Evolutionary conservation across 345 rosid genomes (phyloP).

Genomic region (Eucalyptus melliodora): DNA sequence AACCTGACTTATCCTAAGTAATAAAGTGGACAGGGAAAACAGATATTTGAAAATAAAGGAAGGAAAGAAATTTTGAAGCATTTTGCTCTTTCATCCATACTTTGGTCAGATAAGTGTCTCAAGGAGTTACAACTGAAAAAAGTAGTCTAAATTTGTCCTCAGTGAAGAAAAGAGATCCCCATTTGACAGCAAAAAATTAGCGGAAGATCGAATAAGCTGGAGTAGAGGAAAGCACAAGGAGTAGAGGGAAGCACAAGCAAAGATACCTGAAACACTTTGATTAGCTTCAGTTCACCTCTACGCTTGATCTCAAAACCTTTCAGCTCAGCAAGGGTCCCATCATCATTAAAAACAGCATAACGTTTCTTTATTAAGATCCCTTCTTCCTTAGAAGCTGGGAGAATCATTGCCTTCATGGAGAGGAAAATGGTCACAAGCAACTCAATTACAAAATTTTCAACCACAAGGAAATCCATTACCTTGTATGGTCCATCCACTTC

Average conservation of each 20-base stretch:
- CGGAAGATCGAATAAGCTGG: neutral
- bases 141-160: neutral
- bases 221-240: neutral
- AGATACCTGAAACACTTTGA: constrained; percentile 91
- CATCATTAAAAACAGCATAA: constrained; percentile 97
- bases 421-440: constrained; percentile 2
- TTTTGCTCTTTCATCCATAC: neutral
- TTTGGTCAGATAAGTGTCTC: neutral
- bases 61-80: neutral
- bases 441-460: neutral
- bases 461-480: constrained; percentile 24
- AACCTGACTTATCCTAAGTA: neutral
- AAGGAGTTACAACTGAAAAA: neutral
- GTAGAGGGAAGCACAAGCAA: neutral
- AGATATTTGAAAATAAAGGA: neutral
- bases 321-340: constrained; percentile 95
- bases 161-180: neutral
- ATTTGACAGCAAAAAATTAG: neutral
- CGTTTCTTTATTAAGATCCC: constrained; percentile 92
- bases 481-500: constrained; percentile 99
- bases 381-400: constrained; percentile 99
- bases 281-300: constrained; percentile 97
- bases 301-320: constrained; percentile 99
- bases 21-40: neutral
- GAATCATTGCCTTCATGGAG: constrained; percentile 75